Conservation (phyloP, 2,329 filamentous ascomycete species). For the Ophiostoma ips region DNA sequence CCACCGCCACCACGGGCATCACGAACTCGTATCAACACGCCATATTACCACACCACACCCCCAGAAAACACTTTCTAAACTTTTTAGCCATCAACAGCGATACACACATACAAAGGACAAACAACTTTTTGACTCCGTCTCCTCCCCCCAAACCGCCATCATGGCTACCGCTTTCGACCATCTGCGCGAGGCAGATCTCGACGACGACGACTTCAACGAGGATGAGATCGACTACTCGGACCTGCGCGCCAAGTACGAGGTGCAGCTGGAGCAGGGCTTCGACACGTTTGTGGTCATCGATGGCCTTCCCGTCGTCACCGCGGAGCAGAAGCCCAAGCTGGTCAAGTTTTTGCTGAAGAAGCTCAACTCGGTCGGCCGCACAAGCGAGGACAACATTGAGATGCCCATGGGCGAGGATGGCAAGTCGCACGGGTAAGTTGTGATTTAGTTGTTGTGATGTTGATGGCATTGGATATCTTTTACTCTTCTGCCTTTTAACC, state of each 20-base stretch:
- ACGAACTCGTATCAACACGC: neutral
- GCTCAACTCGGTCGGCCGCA: conserved; percentile 71
- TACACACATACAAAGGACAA: neutral
- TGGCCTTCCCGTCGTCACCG: conserved; percentile 76
- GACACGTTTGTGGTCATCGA: conserved; percentile 95
- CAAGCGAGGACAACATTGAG: conserved; percentile 73
- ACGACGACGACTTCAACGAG: conserved; percentile 74
- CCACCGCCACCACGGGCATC: conserved; percentile 10
- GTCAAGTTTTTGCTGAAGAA: conserved; percentile 94
- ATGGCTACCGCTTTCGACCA: conserved; percentile 94
- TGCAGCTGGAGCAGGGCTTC: conserved; percentile 87
- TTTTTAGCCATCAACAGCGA: too few relatives aligned
- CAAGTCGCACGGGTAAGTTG: conserved; percentile 65
- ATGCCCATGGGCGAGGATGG: conserved; percentile 89
- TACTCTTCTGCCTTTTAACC: too few relatives aligned
- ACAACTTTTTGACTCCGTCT: too few relatives aligned
- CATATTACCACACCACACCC: too few relatives aligned
- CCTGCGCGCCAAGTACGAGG: conserved; percentile 85
- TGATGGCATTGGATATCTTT: neutral
- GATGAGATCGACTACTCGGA: conserved; percentile 93
- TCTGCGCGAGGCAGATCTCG: conserved; percentile 78
- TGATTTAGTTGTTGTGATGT: neutral
- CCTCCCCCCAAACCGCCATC: conserved; percentile 25
- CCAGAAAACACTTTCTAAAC: neutral
- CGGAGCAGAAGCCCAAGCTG: conserved; percentile 85